phyloP scores from a whole-genome alignment of 495 filamentous ascomycete species.

The Aspergillus heteromorphus region DNA sequence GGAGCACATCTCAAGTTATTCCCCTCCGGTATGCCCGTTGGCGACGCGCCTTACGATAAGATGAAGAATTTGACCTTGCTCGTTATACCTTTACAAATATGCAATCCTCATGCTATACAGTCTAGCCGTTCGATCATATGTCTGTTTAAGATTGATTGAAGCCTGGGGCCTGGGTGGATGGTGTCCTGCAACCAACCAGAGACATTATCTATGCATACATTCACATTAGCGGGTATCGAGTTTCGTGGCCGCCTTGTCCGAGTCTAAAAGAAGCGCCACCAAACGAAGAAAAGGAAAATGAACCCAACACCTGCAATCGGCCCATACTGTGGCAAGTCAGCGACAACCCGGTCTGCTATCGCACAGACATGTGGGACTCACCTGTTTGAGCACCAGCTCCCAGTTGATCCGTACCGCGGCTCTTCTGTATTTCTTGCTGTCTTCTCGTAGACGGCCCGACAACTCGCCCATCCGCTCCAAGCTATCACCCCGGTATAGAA shows the following conservation, averaged over 20 bases:
- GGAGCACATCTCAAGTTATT: not conserved
- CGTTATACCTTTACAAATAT: not conserved
- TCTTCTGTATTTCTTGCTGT: constrained; percentile 87
- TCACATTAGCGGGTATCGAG: constrained; percentile 26
- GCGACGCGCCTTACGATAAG: not conserved
- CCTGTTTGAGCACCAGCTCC: constrained; percentile 92
- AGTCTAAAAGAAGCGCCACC: constrained; percentile 82
- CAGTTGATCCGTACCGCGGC: constrained; percentile 97
- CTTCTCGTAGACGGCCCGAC: constrained; percentile 76
- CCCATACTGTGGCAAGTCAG: constrained; percentile 60
- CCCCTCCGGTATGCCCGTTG: not conserved
- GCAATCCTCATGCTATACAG: not conserved
- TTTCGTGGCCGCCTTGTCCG: constrained; percentile 1
- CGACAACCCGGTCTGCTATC: not conserved
- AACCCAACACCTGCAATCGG: constrained; percentile 75
- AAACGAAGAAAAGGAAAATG: constrained; percentile 78
- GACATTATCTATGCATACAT: constrained; percentile 42
- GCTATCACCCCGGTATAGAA: constrained; percentile 91
- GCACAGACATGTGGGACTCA: constrained; percentile 27
- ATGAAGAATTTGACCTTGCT: not conserved
- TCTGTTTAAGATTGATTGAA: constrained; percentile 3
- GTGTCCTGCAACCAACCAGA: constrained; percentile 35
- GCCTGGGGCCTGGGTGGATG: constrained; percentile 20
- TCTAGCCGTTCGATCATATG: constrained; percentile 1
- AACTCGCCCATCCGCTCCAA: constrained; percentile 97